Conservation (phyloP, 305 asterid genomes). For the Vinca major region DNA sequence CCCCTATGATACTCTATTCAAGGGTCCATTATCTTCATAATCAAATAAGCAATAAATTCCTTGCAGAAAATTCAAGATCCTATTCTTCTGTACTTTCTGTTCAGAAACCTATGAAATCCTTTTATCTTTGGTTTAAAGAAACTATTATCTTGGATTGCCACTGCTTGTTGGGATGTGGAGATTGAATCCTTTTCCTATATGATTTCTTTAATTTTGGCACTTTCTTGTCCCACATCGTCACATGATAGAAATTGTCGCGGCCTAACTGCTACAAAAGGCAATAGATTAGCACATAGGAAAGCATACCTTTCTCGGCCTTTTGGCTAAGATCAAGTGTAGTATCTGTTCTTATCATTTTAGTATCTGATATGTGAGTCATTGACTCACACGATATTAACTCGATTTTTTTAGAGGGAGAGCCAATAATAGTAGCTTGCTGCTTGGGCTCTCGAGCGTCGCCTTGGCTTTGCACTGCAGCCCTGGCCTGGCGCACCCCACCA, state of each 20-base stretch:
- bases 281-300: not conserved
- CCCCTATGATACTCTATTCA: too few species aligned
- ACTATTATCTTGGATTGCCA: too few species aligned
- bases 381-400: constrained; percentile 10
- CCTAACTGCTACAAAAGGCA: not conserved
- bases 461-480: constrained; percentile 24
- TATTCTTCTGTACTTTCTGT: too few species aligned
- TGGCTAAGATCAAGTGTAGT: constrained; percentile 22
- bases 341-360: constrained; percentile 11
- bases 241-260: too few species aligned
- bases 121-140: too few species aligned
- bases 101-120: too few species aligned
- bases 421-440: not conserved
- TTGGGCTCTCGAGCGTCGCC: constrained; percentile 15
- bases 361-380: constrained; percentile 3
- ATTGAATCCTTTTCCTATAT: too few species aligned
- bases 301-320: constrained; percentile 45
- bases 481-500: constrained; percentile 14
- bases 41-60: too few species aligned
- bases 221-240: too few species aligned
- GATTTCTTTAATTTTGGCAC: too few species aligned
- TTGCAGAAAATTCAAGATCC: too few species aligned
- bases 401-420: constrained; percentile 1
- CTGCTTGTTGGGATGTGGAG: too few species aligned
- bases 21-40: not conserved